Evolutionary conservation across 495 filamentous ascomycete genomes (phyloP).

Genomic region (Chlorociboria aeruginascens): DNA sequence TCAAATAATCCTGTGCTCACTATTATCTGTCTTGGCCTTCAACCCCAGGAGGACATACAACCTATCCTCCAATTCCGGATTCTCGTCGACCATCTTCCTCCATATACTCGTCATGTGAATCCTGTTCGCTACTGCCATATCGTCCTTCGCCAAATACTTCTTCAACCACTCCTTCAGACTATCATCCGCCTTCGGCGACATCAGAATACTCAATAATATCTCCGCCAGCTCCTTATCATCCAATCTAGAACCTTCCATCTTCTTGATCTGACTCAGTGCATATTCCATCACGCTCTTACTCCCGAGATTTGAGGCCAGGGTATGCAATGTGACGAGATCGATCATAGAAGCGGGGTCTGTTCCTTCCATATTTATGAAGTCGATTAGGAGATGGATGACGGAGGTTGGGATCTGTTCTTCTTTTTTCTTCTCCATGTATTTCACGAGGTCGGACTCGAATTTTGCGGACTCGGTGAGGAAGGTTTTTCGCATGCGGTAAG

Average conservation of each 20-base stretch:
- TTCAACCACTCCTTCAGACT: constrained; percentile 12
- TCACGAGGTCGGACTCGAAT: constrained; percentile 12
- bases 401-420: constrained; percentile 9
- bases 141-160: constrained; percentile 1
- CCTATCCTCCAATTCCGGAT: not conserved
- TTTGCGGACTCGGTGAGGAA: constrained; percentile 9
- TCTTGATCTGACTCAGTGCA: constrained; percentile 4
- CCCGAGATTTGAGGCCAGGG: constrained; percentile 8
- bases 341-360: not conserved
- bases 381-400: constrained; percentile 12
- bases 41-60: not conserved
- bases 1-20: not conserved
- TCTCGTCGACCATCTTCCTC: not conserved
- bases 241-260: not conserved
- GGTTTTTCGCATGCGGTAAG: constrained; percentile 2
- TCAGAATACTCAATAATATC: constrained; percentile 1
- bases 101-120: not conserved
- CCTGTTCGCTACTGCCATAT: not conserved
- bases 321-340: constrained; percentile 12
- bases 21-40: not conserved
- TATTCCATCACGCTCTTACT: constrained; percentile 8
- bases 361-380: constrained; percentile 13
- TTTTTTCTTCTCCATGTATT: constrained; percentile 15
- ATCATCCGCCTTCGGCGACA: constrained; percentile 9
- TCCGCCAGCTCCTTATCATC: not conserved